These are phyloP conservation scores for Datisca glomerata DNA, from an alignment of 306 rosid genomes.

Conservation along the genomic window DNA sequence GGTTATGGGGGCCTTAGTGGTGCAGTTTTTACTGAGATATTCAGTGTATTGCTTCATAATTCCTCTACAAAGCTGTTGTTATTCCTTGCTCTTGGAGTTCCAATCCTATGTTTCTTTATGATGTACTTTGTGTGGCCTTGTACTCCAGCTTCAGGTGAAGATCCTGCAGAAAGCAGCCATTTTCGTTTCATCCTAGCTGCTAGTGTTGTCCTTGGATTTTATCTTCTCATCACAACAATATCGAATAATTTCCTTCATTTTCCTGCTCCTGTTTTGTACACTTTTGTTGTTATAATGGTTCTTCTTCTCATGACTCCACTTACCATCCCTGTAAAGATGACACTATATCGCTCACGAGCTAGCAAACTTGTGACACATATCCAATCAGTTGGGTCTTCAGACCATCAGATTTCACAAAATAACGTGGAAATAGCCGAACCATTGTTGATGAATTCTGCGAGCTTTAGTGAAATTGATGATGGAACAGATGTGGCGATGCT, in stretches of 20 bases:
- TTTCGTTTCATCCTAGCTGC: slow-evolving; percentile 55
- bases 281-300: slow-evolving; percentile 35
- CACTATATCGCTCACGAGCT: slow-evolving; percentile 28
- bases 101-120: slow-evolving; percentile 38
- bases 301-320: slow-evolving; percentile 72
- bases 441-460: slow-evolving; percentile 28
- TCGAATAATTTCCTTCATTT: slow-evolving; percentile 17
- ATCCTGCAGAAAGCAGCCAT: slow-evolving; percentile 30
- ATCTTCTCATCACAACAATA: slow-evolving; percentile 44
- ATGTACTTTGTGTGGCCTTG: slow-evolving; percentile 68
- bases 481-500: slow-evolving; percentile 58
- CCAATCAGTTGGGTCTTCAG: slow-evolving; percentile 27
- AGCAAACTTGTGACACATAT: slow-evolving; percentile 11
- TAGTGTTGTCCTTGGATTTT: slow-evolving; percentile 49
- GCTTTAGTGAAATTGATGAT: slow-evolving; percentile 34
- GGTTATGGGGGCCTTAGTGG: slow-evolving; percentile 71
- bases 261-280: slow-evolving; percentile 16
- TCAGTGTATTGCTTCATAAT: slow-evolving; percentile 35
- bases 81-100: slow-evolving; percentile 57
- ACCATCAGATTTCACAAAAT: slow-evolving; percentile 9
- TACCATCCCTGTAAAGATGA: slow-evolving; percentile 69
- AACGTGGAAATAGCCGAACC: slow-evolving; percentile 29
- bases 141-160: slow-evolving; percentile 54
- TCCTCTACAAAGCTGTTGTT: slow-evolving; percentile 48
- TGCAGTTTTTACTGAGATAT: slow-evolving; percentile 60